Conservation (phyloP, 177 flowering plant species). For the Vitis hybrid region DNA sequence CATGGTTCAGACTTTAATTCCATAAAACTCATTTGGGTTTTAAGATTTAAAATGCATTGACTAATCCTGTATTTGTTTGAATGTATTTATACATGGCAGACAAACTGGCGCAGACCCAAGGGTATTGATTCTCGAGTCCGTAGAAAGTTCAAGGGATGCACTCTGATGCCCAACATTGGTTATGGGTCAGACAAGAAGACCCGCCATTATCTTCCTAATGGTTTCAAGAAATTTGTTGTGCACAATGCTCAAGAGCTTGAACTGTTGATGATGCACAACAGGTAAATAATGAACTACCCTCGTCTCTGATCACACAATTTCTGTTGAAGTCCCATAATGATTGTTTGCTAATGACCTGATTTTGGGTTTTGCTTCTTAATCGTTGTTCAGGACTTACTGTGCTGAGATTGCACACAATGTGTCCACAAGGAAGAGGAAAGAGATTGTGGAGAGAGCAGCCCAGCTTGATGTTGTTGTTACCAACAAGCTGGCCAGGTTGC, state of each 20-base stretch:
- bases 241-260: slow-evolving; percentile 76
- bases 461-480: slow-evolving; percentile 82
- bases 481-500: slow-evolving; percentile 78
- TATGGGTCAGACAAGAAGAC: slow-evolving; percentile 89
- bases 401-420: slow-evolving; percentile 83
- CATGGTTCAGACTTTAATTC: no score
- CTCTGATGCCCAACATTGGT: slow-evolving; percentile 81
- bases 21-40: no score
- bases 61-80: not conserved
- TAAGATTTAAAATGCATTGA: no score
- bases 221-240: slow-evolving; percentile 87
- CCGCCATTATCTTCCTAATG: slow-evolving; percentile 81
- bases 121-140: slow-evolving; percentile 87
- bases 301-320: no score
- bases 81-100: slow-evolving; percentile 24
- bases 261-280: slow-evolving; percentile 89
- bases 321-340: no score
- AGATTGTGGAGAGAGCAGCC: slow-evolving; percentile 76
- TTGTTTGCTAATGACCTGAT: no score
- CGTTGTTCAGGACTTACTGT: slow-evolving; percentile 58
- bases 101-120: slow-evolving; percentile 82
- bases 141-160: slow-evolving; percentile 80
- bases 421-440: slow-evolving; percentile 71
- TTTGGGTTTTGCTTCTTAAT: no score
- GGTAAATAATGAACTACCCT: slow-evolving; percentile 27